Base-by-base conservation (phyloP, 2,329 filamentous ascomycete species). In the Alternaria triticina region DNA sequence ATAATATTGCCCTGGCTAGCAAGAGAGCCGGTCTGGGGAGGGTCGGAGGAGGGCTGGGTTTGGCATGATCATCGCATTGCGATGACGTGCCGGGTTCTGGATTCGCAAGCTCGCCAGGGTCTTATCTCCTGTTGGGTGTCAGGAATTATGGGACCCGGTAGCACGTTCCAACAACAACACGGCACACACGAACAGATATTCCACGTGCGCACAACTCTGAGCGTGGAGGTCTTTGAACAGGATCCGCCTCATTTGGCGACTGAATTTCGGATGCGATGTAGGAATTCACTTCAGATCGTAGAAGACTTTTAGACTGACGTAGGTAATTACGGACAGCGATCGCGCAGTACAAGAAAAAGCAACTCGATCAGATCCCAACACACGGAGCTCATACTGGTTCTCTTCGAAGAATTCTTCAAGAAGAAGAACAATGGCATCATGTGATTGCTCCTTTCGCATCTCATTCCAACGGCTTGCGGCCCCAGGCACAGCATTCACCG, bases 1-100 rank as follows among this genome's bases (percentile, higher is more conserved):
- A 77, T 54, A 70, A 67, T n/a, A 71, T 82, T 44, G 69, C 75
- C 12, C 59, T 82, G 30, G 62, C 59, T 25, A 55, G 62, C 17
- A 74, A 67, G 60, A 67, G 70, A 40, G 61, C 58, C 20, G 68
- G 57, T 13, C 56, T 67, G 23, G 62, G 61, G 28, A 67, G 59
- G 54, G 59, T 54, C 57, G 58, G 57, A 40, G 67, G 63, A 27
- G 25, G 68, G 9, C 59, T 74, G 13, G 71, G 70, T 10, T 45
- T 71, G 54, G 58, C 62, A 57, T 74, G 62, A 68, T 55, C 28
- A 36, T 30, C 44, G 43, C 45, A 30, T 40, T 54, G 30, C 57
- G 54, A 59, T 61, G 63, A 70, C 58, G 62, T 66, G 55, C 12
- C 15, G 20, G 25, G 30, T 36, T 52, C 30, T 40, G 49, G 28